phyloP scores from a whole-genome alignment of 2,329 filamentous ascomycete genomes.

The Diplodia corticola region DNA sequence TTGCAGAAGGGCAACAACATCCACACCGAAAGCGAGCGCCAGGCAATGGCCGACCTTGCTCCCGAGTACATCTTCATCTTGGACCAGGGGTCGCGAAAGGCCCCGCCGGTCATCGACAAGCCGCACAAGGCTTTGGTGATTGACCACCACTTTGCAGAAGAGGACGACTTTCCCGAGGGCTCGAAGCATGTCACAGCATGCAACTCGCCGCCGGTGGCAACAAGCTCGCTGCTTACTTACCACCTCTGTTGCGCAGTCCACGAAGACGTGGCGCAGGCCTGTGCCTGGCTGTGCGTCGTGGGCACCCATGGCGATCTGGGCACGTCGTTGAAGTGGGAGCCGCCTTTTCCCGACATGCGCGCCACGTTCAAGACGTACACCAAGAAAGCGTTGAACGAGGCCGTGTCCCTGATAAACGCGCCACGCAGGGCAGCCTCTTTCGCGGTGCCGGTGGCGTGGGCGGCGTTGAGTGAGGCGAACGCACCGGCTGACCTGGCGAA shows the following conservation, averaged over 20 bases:
- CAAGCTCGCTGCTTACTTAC: conserved; percentile 64
- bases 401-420: conserved; percentile 65
- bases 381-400: conserved; percentile 63
- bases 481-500: conserved; percentile 55
- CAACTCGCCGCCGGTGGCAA: conserved; percentile 64
- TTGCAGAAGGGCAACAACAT: conserved; percentile 61
- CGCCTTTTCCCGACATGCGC: conserved; percentile 67
- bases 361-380: conserved; percentile 55
- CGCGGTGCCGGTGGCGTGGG: conserved; percentile 62
- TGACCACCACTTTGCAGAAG: conserved; percentile 60
- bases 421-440: conserved; percentile 63
- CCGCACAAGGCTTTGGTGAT: conserved; percentile 58
- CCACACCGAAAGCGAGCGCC: conserved; percentile 55
- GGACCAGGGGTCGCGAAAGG: conserved; percentile 63
- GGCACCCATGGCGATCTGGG: conserved; percentile 69
- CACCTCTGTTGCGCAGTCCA: conserved; percentile 62
- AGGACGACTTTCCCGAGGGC: conserved; percentile 57
- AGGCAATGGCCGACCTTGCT: conserved; percentile 53
- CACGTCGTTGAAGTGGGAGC: conserved; percentile 64
- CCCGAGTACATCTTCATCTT: conserved; percentile 64
- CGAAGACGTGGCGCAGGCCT: conserved; percentile 49
- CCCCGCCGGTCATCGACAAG: conserved; percentile 54
- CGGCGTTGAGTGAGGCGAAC: conserved; percentile 53
- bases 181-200: conserved; percentile 62
- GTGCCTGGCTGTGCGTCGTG: conserved; percentile 63